phyloP scores from a whole-genome alignment of 192 early-diverging fungal genomes.

The Entomortierella beljakovae region DNA sequence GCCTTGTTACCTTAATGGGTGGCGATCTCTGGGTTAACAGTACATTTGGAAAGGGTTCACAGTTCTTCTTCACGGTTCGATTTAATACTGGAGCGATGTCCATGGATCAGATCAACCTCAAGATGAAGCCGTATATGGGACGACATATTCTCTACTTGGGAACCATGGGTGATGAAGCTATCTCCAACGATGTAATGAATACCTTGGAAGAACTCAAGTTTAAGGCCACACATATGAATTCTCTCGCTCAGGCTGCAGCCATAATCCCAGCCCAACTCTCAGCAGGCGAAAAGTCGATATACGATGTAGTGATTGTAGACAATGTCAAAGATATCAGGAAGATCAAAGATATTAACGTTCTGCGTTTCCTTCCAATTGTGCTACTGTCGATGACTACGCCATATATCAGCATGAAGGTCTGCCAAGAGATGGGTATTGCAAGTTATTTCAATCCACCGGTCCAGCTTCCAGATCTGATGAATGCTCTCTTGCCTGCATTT shows the following conservation, averaged over 20 bases:
- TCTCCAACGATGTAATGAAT: constrained; percentile 46
- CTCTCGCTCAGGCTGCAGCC: constrained; percentile 63
- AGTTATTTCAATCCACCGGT: constrained; percentile 78
- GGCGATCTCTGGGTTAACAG: constrained; percentile 85
- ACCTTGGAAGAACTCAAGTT: constrained; percentile 65
- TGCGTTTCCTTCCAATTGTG: constrained; percentile 83
- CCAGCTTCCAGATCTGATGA: constrained; percentile 70
- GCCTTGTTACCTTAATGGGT: constrained; percentile 80
- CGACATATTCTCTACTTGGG: constrained; percentile 77
- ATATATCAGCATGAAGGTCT: constrained; percentile 73
- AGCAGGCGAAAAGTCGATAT: constrained; percentile 52
- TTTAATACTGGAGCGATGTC: constrained; percentile 57
- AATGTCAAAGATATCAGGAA: constrained; percentile 68
- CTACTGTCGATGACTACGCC: constrained; percentile 67
- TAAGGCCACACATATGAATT: constrained; percentile 49
- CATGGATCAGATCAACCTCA: constrained; percentile 56
- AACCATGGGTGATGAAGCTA: constrained; percentile 59
- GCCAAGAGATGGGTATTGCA: constrained; percentile 76
- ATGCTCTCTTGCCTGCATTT: constrained; percentile 77
- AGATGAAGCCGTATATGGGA: constrained; percentile 69
- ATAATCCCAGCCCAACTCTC: constrained; percentile 39
- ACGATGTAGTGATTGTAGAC: constrained; percentile 79
- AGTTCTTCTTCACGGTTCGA: constrained; percentile 81
- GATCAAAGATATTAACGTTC: constrained; percentile 66
- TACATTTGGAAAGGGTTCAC: constrained; percentile 76